Evolutionary conservation across 2,329 filamentous ascomycete species (phyloP), one percentile per base, ranked within the genome.

Genomic region (Gnomoniopsis sp.): DNA sequence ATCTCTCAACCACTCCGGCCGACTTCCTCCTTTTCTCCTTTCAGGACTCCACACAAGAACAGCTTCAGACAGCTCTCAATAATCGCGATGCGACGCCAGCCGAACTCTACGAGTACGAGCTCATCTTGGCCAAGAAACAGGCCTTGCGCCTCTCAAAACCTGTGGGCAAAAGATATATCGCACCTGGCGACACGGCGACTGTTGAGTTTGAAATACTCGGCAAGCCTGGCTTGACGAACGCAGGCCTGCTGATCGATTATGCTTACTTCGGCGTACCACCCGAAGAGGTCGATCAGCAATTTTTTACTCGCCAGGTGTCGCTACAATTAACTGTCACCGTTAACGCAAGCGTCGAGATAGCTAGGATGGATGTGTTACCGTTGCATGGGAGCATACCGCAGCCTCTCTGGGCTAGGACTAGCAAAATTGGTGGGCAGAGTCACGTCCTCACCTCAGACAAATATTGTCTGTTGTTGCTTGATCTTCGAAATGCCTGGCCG

Each of bases 401-500:
- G 33, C 75, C 80, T 3, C 69, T 88, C 1, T 91, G 89, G 85
- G 68, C 73, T 54, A 75, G 76, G 2, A 68, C 78, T 19, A 70
- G 72, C 22, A 67, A 70, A 2, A 68, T 71, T 3, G 66, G 68
- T 0, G 65, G 65, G 6, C 62, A 69, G 4, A 63, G 62, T 7
- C 73, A 41, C 69, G 80, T 47, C 67, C 72, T 58, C 61, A 80
- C 71, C 67, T 77, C 66, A 64, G 85, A 85, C 54, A 84, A 91
- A 44, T 87, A 91, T 67, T 96, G 91, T 68, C 79, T 96, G 41
- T 75, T 96, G 2, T 77, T 95, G 2, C 78, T 97, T 53, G 93
- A 97, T 72, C 77, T 97, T 30, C 87, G 91, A 57, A 98, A 98
- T 68, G 87, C 89, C 0, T 97, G 93, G 93, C 92, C 91, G 2